Conservation (phyloP, 306 rosid genomes). For the Casuarina equisetifolia region DNA sequence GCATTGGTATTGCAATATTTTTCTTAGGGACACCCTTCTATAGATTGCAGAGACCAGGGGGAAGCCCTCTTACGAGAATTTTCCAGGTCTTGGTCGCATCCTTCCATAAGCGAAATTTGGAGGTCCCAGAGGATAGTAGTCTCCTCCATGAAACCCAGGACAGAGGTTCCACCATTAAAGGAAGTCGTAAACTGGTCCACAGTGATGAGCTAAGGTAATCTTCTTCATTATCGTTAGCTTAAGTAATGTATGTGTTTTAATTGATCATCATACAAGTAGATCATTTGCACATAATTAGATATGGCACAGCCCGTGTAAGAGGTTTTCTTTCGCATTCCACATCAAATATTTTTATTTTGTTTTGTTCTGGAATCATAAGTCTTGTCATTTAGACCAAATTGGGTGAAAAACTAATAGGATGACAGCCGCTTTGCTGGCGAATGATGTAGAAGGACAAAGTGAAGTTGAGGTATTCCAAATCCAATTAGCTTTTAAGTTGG, state of each 20-base stretch:
- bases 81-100: slow-evolving; percentile 94
- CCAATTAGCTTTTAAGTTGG: no score
- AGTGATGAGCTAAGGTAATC: slow-evolving; percentile 74
- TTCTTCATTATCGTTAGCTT: not conserved
- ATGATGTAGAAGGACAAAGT: no score
- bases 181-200: slow-evolving; percentile 90
- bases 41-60: slow-evolving; percentile 97
- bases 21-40: slow-evolving; percentile 79
- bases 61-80: slow-evolving; percentile 92
- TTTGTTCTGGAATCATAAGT: no score
- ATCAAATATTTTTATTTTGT: no score
- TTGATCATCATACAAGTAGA: not conserved
- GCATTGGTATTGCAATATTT: slow-evolving; percentile 74
- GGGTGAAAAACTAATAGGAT: no score
- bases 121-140: slow-evolving; percentile 69
- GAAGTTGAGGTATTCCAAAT: no score
- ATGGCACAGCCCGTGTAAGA: no score
- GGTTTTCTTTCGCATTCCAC: no score
- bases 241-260: not conserved
- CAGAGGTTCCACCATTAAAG: slow-evolving; percentile 78
- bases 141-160: slow-evolving; percentile 77
- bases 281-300: not conserved
- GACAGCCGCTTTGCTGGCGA: no score
- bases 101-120: slow-evolving; percentile 54
- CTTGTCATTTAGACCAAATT: no score